These are phyloP conservation scores for Nicotiana tomentosiformis DNA, from an alignment of 257 asterid species.

Conservation along the genomic window DNA sequence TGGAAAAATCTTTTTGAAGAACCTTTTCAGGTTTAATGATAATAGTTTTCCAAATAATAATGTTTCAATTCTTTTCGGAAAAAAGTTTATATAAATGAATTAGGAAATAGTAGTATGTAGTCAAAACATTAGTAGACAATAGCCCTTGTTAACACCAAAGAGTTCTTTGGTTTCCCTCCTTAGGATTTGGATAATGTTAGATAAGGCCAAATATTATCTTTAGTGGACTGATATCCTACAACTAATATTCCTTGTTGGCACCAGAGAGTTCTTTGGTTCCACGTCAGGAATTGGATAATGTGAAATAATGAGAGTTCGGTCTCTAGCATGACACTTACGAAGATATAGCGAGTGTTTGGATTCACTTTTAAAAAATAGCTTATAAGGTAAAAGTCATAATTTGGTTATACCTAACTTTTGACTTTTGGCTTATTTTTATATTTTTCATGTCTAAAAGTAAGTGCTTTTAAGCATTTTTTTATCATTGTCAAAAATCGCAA, in stretches of 20 bases:
- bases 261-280: background rate
- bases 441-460: too few relatives aligned
- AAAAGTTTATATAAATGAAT: background rate
- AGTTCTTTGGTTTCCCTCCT: background rate
- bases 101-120: background rate
- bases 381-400: too few relatives aligned
- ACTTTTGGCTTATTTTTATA: too few relatives aligned
- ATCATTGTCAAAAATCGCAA: too few relatives aligned
- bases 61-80: background rate
- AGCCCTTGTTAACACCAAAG: background rate
- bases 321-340: background rate
- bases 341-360: too few relatives aligned
- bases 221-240: slow-evolving; percentile 1
- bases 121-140: background rate
- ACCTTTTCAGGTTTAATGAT: background rate
- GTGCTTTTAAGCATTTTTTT: too few relatives aligned
- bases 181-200: background rate
- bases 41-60: background rate
- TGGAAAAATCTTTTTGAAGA: background rate
- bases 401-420: too few relatives aligned
- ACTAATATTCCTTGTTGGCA: background rate
- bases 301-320: background rate
- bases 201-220: background rate
- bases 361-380: too few relatives aligned
- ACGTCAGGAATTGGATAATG: background rate